phyloP scores from a whole-genome alignment of 345 rosid genomes.

The Rhizophora mangle region DNA sequence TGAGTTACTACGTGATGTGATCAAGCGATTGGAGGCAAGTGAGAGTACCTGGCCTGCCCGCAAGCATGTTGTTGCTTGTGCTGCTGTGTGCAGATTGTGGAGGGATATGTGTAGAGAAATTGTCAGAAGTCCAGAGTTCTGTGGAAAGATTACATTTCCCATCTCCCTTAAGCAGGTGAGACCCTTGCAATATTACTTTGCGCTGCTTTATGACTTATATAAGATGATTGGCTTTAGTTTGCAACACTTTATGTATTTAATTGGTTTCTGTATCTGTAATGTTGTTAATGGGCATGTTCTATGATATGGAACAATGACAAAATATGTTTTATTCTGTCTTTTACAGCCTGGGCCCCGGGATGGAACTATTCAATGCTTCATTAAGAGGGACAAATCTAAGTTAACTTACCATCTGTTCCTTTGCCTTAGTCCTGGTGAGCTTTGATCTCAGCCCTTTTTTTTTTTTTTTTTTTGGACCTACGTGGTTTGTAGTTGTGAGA shows the following conservation, averaged over 20 bases:
- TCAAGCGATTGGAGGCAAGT: slow-evolving; percentile 83
- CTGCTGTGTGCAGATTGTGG: slow-evolving; percentile 92
- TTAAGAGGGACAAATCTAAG: slow-evolving; percentile 86
- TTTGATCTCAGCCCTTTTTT: slow-evolving; percentile 1
- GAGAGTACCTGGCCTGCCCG: slow-evolving; percentile 89
- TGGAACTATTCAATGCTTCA: slow-evolving; percentile 84
- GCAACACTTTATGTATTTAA: not conserved
- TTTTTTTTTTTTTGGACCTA: not conserved
- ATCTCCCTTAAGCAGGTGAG: slow-evolving; percentile 89
- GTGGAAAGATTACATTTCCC: slow-evolving; percentile 88
- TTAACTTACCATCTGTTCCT: slow-evolving; percentile 87
- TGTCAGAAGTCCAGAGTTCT: slow-evolving; percentile 70
- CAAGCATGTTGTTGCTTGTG: slow-evolving; percentile 87
- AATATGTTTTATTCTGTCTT: slow-evolving; percentile 15
- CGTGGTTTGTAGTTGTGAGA: not conserved
- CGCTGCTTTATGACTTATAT: not conserved
- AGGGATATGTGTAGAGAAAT: slow-evolving; percentile 93
- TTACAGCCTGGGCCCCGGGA: slow-evolving; percentile 86
- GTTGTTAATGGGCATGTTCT: not conserved
- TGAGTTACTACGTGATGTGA: slow-evolving; percentile 80
- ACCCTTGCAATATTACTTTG: slow-evolving; percentile 7
- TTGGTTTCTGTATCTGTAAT: slow-evolving; percentile 10
- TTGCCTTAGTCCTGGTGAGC: slow-evolving; percentile 85
- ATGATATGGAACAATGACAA: not conserved
- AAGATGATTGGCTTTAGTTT: not conserved